These are phyloP conservation scores for Penicillium sp. DNA, from an alignment of 2,329 filamentous ascomycete genomes.

Conservation along the genomic window DNA sequence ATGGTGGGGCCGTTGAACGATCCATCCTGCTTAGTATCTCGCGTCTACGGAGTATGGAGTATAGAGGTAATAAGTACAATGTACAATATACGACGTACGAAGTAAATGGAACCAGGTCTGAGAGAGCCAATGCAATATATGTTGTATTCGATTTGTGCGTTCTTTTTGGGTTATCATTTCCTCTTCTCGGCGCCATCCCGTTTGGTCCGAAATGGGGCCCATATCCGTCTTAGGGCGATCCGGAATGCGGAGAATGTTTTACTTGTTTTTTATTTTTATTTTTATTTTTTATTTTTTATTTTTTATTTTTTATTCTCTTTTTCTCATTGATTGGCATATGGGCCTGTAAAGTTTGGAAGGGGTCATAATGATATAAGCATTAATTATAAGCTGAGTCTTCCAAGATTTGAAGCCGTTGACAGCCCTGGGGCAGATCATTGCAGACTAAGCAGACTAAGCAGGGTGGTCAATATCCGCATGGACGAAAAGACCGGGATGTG, in stretches of 20 bases:
- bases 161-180: constrained; percentile 4
- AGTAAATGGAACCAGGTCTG: neutral
- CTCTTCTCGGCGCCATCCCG: constrained; percentile 2
- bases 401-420: constrained; percentile 14
- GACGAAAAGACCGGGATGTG: constrained; percentile 15
- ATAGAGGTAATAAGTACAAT: neutral
- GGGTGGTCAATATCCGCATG: constrained; percentile 17
- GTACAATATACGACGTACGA: neutral
- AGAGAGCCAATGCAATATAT: neutral
- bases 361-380: neutral
- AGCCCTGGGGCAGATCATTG: constrained; percentile 19
- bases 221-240: constrained; percentile 8
- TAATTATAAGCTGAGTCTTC: neutral
- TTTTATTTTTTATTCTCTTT: no score
- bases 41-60: neutral
- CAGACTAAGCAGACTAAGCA: constrained; percentile 17
- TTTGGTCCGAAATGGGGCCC: neutral
- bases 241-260: constrained; percentile 14
- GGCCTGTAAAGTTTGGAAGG: neutral
- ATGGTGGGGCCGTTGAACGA: constrained; percentile 31
- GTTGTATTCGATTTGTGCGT: neutral
- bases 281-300: neutral
- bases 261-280: neutral
- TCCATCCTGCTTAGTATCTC: neutral
- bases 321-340: neutral